These are phyloP conservation scores for Yamadazyma olivae DNA, from an alignment of 805 yeast genomes.

Conservation along the genomic window DNA sequence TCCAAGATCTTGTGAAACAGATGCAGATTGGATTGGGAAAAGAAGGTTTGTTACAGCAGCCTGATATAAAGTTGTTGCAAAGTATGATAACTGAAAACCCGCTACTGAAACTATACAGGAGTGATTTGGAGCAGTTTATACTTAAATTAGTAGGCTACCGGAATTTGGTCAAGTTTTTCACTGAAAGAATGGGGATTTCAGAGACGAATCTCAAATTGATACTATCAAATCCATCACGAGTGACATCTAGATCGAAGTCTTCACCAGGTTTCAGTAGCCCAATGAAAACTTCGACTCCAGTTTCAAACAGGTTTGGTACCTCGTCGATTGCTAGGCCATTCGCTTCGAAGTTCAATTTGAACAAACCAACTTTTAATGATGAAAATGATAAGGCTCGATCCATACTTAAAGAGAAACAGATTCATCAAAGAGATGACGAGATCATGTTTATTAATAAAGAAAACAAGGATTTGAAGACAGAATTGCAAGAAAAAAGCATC, in stretches of 20 bases:
- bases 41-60: conserved; percentile 16
- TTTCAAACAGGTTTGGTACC: not conserved
- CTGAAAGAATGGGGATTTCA: conserved; percentile 19
- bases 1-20: no score
- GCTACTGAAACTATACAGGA: conserved; percentile 17
- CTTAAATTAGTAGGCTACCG: conserved; percentile 19
- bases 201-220: conserved; percentile 6
- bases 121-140: conserved; percentile 22
- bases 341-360: not conserved
- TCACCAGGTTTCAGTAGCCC: not conserved
- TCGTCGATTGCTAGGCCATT: not conserved
- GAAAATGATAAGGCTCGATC: not conserved
- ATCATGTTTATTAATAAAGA: conserved; percentile 11
- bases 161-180: conserved; percentile 19
- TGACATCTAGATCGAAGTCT: not conserved
- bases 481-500: conserved; percentile 5
- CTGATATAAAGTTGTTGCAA: conserved; percentile 14
- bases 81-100: conserved; percentile 18
- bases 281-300: not conserved
- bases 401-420: conserved; percentile 11
- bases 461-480: conserved; percentile 6
- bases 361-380: not conserved
- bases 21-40: no score
- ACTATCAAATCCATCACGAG: conserved; percentile 6
- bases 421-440: conserved; percentile 14